phyloP scores from a whole-genome alignment of 2,329 filamentous ascomycete genomes.

The Aspergillaceae sp. region DNA sequence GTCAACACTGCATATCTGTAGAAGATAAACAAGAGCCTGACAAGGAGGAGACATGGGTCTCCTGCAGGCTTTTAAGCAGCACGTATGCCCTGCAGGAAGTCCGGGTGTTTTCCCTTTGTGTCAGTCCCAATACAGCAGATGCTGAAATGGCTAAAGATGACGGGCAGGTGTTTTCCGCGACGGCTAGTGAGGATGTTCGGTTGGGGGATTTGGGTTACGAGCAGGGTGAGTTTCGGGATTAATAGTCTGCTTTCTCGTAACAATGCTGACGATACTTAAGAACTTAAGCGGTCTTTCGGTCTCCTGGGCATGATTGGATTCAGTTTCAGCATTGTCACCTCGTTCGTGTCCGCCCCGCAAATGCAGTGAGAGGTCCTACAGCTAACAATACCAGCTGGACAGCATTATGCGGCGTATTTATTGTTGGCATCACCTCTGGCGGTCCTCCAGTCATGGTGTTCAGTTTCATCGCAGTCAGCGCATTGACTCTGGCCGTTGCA shows the following conservation, averaged over 20 bases:
- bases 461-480: conserved; percentile 47
- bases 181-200: conserved; percentile 25
- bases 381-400: conserved; percentile 38
- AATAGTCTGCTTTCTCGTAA: not conserved
- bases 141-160: not conserved
- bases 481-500: conserved; percentile 45
- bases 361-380: not conserved
- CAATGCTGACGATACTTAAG: conserved; percentile 18
- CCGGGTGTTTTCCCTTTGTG: not conserved
- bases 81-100: not conserved
- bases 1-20: not conserved
- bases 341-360: conserved; percentile 19
- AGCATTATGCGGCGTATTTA: conserved; percentile 48
- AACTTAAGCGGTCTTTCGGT: conserved; percentile 50
- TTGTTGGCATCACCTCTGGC: conserved; percentile 47
- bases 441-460: conserved; percentile 54
- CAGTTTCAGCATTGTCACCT: conserved; percentile 51
- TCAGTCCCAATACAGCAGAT: not conserved
- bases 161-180: not conserved
- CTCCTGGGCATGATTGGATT: conserved; percentile 52
- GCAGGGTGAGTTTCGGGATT: conserved; percentile 21
- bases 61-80: not conserved
- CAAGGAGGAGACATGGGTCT: not conserved
- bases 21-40: not conserved
- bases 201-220: conserved; percentile 33